A percentile compares a stretch with the other conserved stretches of the same genome.
Conservation (phyloP, 805 yeast species). For the Metschnikowia koreensis region DNA sequence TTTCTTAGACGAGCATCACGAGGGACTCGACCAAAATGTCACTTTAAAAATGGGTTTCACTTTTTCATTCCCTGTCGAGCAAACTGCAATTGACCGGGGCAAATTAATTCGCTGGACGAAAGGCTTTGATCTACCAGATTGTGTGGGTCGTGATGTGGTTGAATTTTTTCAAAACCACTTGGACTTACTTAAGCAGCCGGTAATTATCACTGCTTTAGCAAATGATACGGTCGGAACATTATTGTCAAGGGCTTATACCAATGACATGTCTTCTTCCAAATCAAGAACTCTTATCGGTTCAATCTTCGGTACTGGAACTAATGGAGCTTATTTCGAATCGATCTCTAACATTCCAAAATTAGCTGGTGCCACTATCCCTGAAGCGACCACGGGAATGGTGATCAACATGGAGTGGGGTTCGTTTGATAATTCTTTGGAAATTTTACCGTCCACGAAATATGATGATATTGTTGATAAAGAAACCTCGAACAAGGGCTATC, state of each 20-base stretch:
- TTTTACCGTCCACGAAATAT: slow-evolving; percentile 75
- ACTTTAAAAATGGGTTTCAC: slow-evolving; percentile 83
- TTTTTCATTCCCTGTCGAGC: slow-evolving; percentile 89
- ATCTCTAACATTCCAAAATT: slow-evolving; percentile 73
- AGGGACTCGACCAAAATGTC: slow-evolving; percentile 32
- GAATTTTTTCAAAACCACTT: slow-evolving; percentile 66
- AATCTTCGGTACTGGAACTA: slow-evolving; percentile 96
- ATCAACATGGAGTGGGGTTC: slow-evolving; percentile 98
- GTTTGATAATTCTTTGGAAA: slow-evolving; percentile 77
- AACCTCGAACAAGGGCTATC: slow-evolving; percentile 83
- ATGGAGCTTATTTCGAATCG: slow-evolving; percentile 88
- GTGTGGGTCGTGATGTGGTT: slow-evolving; percentile 83
- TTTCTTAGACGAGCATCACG: slow-evolving; percentile 69
- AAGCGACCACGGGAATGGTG: slow-evolving; percentile 59
- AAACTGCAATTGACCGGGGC: slow-evolving; percentile 76
- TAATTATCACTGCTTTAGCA: slow-evolving; percentile 80
- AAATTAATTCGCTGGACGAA: slow-evolving; percentile 92
- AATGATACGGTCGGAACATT: slow-evolving; percentile 96
- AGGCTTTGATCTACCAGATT: slow-evolving; percentile 85
- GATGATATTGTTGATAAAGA: slow-evolving; percentile 68
- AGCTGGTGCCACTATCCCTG: slow-evolving; percentile 35
- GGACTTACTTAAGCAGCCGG: slow-evolving; percentile 58
- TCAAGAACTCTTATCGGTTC: slow-evolving; percentile 83
- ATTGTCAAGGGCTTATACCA: slow-evolving; percentile 80
- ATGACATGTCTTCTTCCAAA: slow-evolving; percentile 56